Base-by-base conservation (phyloP, 139 green algal species). In the Parachlorella kessleri region DNA sequence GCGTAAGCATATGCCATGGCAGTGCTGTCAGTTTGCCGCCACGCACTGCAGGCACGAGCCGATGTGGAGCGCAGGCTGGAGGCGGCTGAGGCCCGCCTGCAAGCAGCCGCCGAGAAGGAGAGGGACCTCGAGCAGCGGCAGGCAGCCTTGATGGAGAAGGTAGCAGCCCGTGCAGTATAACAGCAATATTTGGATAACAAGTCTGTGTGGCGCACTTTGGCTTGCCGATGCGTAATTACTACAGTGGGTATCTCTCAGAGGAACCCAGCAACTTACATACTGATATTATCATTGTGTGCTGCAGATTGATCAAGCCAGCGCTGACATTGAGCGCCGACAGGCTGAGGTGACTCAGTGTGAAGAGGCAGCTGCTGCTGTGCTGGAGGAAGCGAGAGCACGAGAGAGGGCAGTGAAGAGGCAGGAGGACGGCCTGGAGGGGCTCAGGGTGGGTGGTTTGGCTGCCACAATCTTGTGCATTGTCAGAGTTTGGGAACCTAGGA, bases 381-480 rank as follows among this genome's bases (percentile, higher is more conserved):
- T 54, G 8, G 75, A 81, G 35, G 66, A 75, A 36, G 35, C 68
- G 66, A 28, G 39, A 0, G 66, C 75, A 0, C 41, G 66, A 26
- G 75, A 81, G 66, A 66, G 66, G 23, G 40, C 75, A 35, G 10
- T 81, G 48, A 54, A 55, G 28, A 65, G 75, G 24, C 75, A 81
- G 66, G 75, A 81, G 66, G 75, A 74, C 28, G 75, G 75, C 3
- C 66, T 81, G 48, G 75, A 81, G 41, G 75, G 75, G 1, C 35
- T 81, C 48, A 81, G 75, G 75, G 75, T 68, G 24, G 33, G 75
- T n/a, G n/a, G n/a, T n/a, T n/a, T n/a, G n/a, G n/a, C n/a, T n/a
- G n/a, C n/a, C n/a, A n/a, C n/a, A n/a, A n/a, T n/a, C n/a, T n/a
- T n/a, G n/a, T n/a, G n/a, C n/a, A n/a, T n/a, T n/a, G n/a, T n/a